Conservation (phyloP, 345 rosid genomes). For the Rubroshorea leprosula region DNA sequence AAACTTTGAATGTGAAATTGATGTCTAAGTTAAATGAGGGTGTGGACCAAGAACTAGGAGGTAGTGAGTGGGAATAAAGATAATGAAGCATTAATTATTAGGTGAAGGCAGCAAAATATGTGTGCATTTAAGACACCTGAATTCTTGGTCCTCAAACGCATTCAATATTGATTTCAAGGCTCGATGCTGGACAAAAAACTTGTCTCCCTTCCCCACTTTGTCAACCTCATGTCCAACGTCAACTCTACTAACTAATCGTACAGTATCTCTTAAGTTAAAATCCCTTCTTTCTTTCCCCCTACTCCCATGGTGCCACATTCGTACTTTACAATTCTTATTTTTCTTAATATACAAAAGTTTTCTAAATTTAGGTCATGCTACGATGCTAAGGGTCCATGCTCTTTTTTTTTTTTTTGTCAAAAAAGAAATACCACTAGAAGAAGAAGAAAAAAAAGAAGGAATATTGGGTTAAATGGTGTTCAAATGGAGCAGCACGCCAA, state of each 20-base stretch:
- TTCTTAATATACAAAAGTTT: too few relatives aligned
- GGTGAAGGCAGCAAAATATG: background rate
- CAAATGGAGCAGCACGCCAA: conserved; percentile 20
- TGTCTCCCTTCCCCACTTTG: background rate
- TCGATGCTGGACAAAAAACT: conserved; percentile 23
- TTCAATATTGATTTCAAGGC: conserved; percentile 23
- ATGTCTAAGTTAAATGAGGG: conserved; percentile 15
- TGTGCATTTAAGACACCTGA: conserved; percentile 20
- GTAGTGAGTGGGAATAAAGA: background rate
- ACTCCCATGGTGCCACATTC: too few relatives aligned
- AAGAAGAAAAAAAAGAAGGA: background rate
- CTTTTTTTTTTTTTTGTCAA: background rate
- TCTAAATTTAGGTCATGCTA: background rate
- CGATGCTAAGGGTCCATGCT: background rate
- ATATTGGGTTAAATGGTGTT: conserved; percentile 12
- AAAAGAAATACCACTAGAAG: too few relatives aligned
- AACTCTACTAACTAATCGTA: too few relatives aligned
- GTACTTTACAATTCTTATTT: too few relatives aligned
- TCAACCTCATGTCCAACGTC: background rate
- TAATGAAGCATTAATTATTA: conserved; percentile 21
- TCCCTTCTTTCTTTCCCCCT: too few relatives aligned
- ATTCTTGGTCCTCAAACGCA: conserved; percentile 15
- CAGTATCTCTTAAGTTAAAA: too few relatives aligned
- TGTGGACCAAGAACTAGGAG: background rate
- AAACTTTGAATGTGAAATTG: conserved; percentile 1